Evolutionary conservation across 257 asterid genomes (phyloP).

Genomic region (Nicotiana sylvestris): DNA sequence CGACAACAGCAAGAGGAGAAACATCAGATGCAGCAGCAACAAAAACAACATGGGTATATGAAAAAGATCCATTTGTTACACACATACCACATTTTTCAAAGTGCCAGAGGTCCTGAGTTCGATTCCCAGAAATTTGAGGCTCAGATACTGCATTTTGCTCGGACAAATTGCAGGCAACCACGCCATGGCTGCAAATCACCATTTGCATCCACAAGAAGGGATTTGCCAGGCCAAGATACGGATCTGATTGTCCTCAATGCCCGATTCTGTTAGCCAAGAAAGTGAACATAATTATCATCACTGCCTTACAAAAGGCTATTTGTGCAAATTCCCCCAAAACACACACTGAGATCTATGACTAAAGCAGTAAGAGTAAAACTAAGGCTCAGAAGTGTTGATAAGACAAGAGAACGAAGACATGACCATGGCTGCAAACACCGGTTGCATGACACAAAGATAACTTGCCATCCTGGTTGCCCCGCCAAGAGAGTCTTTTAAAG

Average conservation of each 20-base stretch:
- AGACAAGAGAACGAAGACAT: neutral
- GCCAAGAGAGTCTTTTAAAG: neutral
- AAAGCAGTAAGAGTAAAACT: constrained; percentile 4
- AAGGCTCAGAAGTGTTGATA: constrained; percentile 14
- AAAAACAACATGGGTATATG: too few species aligned
- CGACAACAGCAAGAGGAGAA: too few species aligned
- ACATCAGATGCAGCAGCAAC: too few species aligned
- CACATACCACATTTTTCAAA: neutral
- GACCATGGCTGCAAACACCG: constrained; percentile 14
- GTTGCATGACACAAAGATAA: too few species aligned
- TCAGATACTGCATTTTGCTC: neutral
- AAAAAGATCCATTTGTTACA: too few species aligned
- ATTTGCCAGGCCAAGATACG: neutral
- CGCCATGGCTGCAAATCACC: constrained; percentile 21
- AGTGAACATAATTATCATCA: neutral
- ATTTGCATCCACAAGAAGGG: neutral
- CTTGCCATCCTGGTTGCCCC: neutral
- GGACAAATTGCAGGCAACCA: neutral
- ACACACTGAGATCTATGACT: neutral
- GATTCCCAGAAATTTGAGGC: neutral
- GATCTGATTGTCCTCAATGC: neutral
- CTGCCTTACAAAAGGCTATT: neutral
- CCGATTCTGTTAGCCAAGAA: neutral
- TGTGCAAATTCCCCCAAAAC: too few species aligned
- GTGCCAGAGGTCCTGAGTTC: neutral